phyloP scores from a whole-genome alignment of 2,329 filamentous ascomycete genomes.

The Aspergillus texensis region DNA sequence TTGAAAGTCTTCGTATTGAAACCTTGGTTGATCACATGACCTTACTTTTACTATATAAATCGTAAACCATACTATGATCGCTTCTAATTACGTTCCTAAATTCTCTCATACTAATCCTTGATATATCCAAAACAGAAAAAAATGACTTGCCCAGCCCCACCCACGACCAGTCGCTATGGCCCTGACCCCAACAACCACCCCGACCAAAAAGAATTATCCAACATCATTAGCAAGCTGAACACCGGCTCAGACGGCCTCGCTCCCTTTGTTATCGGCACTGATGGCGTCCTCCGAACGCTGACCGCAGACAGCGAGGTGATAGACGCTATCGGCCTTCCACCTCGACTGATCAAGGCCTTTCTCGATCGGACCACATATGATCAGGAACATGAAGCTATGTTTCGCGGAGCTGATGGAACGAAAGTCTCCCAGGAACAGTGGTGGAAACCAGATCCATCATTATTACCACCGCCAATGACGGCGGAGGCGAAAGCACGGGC shows the following conservation, averaged over 20 bases:
- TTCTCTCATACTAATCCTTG: neutral
- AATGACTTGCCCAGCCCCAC: neutral
- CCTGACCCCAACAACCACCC: constrained; percentile 13
- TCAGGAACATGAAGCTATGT: constrained; percentile 9
- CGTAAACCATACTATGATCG: neutral
- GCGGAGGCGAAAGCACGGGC: constrained; percentile 2
- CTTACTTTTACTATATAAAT: neutral
- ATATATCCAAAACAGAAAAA: neutral
- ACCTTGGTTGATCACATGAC: too few relatives aligned
- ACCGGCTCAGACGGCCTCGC: neutral
- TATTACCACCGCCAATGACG: constrained; percentile 9
- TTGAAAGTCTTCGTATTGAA: too few relatives aligned
- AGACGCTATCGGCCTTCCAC: constrained; percentile 13
- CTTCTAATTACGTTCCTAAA: neutral
- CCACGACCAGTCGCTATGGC: constrained; percentile 3
- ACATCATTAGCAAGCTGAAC: constrained; percentile 2
- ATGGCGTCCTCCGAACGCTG: constrained; percentile 13
- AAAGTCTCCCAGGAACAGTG: constrained; percentile 13
- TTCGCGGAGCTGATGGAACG: constrained; percentile 12
- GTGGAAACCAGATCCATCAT: constrained; percentile 12
- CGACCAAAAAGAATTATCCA: constrained; percentile 13
- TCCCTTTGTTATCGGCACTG: neutral
- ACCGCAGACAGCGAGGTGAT: constrained; percentile 8
- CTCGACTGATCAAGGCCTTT: constrained; percentile 12
- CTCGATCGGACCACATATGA: constrained; percentile 10